Percentiles rank a stretch among this genome's conserved stretches.
Conservation (phyloP, 2,329 filamentous ascomycete species). For the Nemania sp. region DNA sequence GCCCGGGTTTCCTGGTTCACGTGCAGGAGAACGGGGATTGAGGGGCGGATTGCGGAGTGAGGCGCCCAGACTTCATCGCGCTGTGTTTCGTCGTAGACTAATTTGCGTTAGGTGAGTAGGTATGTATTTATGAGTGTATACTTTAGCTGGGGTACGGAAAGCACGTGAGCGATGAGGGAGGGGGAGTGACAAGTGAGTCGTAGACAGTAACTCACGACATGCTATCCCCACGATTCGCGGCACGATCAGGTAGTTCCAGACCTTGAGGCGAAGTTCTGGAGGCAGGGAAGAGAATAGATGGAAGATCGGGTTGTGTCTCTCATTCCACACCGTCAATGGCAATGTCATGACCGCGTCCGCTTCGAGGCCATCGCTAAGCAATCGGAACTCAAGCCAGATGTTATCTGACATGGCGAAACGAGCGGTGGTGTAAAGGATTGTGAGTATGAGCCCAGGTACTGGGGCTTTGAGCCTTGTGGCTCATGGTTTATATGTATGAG, state of each 20-base stretch:
- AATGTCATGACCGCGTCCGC: conserved; percentile 35
- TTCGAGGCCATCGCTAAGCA: conserved; percentile 57
- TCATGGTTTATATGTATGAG: neutral
- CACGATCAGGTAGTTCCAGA: conserved; percentile 60
- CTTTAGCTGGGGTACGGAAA: too few species aligned
- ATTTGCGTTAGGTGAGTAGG: conserved; percentile 3
- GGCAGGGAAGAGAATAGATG: conserved; percentile 57
- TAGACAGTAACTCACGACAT: conserved; percentile 50
- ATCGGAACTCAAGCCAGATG: conserved; percentile 62
- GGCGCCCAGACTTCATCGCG: conserved; percentile 36
- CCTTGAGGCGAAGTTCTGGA: conserved; percentile 60
- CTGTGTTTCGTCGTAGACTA: conserved; percentile 28
- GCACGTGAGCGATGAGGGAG: neutral
- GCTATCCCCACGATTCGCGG: conserved; percentile 60
- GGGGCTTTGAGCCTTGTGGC: neutral
- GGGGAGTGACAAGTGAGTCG: neutral
- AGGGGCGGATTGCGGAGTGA: conserved; percentile 41
- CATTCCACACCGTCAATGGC: conserved; percentile 32
- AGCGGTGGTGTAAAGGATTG: conserved; percentile 17
- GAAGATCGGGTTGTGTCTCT: conserved; percentile 40
- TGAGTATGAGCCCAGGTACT: neutral
- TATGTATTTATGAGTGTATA: neutral
- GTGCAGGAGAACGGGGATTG: conserved; percentile 58
- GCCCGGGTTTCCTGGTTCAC: conserved; percentile 58
- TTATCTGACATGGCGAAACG: conserved; percentile 5